Evolutionary conservation across 1,284 basidiomycete genomes (phyloP).

Genomic region (Xerocomus amazonicus): DNA sequence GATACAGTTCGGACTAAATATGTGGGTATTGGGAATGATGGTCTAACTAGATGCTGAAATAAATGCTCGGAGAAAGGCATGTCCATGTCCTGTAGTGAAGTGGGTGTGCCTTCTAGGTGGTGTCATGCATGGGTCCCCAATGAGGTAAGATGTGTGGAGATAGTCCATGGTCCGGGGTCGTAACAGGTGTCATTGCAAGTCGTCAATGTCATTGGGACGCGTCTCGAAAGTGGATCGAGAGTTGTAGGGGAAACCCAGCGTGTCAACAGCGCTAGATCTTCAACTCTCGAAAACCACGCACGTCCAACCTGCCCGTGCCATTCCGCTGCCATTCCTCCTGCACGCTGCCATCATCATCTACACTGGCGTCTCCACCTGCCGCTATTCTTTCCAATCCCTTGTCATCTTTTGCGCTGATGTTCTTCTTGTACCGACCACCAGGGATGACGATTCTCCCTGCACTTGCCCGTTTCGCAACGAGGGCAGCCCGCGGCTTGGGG

Average conservation of each 20-base stretch:
- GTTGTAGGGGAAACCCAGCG: not conserved
- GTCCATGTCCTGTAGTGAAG: not conserved
- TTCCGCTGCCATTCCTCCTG: conserved; percentile 66
- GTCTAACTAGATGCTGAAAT: conserved; percentile 30
- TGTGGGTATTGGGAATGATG: conserved; percentile 29
- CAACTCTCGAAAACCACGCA: conserved; percentile 75
- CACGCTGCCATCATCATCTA: conserved; percentile 32
- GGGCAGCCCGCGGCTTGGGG: conserved; percentile 45
- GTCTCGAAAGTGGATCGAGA: not conserved
- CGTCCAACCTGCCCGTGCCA: conserved; percentile 71
- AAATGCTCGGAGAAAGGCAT: conserved; percentile 20
- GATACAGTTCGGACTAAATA: conserved; percentile 24
- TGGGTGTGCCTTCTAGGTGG: conserved; percentile 6
- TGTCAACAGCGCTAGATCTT: conserved; percentile 51
- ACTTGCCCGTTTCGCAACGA: conserved; percentile 32
- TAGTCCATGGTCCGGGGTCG: conserved; percentile 3
- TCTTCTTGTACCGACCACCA: conserved; percentile 46
- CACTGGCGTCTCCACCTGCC: conserved; percentile 23
- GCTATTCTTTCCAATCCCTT: conserved; percentile 29
- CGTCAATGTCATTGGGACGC: conserved; percentile 5
- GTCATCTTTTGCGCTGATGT: conserved; percentile 16
- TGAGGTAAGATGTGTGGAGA: not conserved
- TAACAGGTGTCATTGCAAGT: conserved; percentile 1
- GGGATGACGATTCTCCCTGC: conserved; percentile 57
- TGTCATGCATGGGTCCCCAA: conserved; percentile 6